Evolutionary conservation across 1,139 yeast species (phyloP).

Genomic region (Candida sanyaensis): DNA sequence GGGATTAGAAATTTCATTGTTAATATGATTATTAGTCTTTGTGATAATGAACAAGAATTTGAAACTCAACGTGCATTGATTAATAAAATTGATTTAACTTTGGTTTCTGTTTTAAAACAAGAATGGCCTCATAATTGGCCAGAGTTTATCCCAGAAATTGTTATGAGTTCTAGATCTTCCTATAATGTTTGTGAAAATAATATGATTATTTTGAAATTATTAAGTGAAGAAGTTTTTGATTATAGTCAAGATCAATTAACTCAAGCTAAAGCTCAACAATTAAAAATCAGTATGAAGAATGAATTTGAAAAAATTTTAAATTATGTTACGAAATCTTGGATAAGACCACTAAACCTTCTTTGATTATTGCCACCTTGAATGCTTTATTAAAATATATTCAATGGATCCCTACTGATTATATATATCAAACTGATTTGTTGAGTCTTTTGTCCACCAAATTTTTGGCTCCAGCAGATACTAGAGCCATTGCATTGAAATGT

Average conservation of each 20-base stretch:
- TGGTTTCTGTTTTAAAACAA: slow-evolving; percentile 92
- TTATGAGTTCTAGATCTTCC: slow-evolving; percentile 79
- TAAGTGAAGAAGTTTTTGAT: slow-evolving; percentile 96
- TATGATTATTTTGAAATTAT: slow-evolving; percentile 85
- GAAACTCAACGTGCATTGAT: slow-evolving; percentile 78
- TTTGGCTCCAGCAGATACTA: slow-evolving; percentile 74
- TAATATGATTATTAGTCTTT: slow-evolving; percentile 88
- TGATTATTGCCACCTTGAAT: slow-evolving; percentile 82
- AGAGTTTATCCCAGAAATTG: slow-evolving; percentile 90
- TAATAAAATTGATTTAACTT: slow-evolving; percentile 89
- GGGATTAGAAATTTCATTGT: slow-evolving; percentile 92
- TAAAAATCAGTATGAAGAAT: slow-evolving; percentile 81
- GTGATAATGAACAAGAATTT: slow-evolving; percentile 82
- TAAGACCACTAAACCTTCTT: slow-evolving; percentile 79
- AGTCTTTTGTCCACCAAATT: slow-evolving; percentile 73
- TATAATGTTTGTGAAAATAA: slow-evolving; percentile 96
- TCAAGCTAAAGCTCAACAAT: slow-evolving; percentile 84
- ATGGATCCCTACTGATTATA: slow-evolving; percentile 91
- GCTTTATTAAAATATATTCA: slow-evolving; percentile 83
- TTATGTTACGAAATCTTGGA: slow-evolving; percentile 92
- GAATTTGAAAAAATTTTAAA: slow-evolving; percentile 94
- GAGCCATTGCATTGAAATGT: slow-evolving; percentile 86
- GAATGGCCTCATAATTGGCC: slow-evolving; percentile 99
- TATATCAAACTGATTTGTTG: slow-evolving; percentile 84
- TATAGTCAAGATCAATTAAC: slow-evolving; percentile 94